Percentiles rank a stretch among this genome's conserved stretches.
These are phyloP conservation scores for Sutorius eximius DNA, from an alignment of 1,284 basidiomycete genomes.

Conservation along the genomic window DNA sequence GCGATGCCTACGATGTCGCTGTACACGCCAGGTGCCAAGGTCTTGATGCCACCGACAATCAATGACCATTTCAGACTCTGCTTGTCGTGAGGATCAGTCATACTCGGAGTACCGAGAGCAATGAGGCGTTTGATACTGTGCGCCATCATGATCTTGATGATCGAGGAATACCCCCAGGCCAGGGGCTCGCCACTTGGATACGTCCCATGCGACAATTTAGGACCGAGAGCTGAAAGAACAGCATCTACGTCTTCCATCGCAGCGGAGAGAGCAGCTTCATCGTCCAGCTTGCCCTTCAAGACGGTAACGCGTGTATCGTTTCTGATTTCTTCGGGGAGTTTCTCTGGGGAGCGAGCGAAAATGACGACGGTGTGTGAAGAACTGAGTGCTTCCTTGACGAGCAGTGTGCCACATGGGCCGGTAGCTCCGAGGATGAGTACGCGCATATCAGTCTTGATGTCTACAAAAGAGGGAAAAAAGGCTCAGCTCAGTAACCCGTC, in stretches of 20 bases:
- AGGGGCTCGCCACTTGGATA: conserved; percentile 55
- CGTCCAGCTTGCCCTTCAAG: conserved; percentile 54
- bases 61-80: conserved; percentile 48
- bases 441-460: conserved; percentile 30
- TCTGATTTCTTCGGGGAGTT: conserved; percentile 52
- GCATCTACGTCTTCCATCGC: conserved; percentile 59
- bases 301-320: conserved; percentile 46
- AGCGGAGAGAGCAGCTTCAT: conserved; percentile 45
- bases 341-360: conserved; percentile 61
- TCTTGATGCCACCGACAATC: conserved; percentile 42
- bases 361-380: conserved; percentile 50
- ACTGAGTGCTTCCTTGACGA: conserved; percentile 54
- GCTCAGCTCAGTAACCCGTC: neutral
- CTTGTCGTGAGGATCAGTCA: conserved; percentile 58
- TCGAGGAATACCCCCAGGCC: conserved; percentile 52
- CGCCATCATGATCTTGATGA: conserved; percentile 57
- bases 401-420: conserved; percentile 53
- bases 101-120: conserved; percentile 63
- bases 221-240: conserved; percentile 67
- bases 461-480: neutral
- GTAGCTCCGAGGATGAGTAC: conserved; percentile 57
- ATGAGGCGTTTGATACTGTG: conserved; percentile 57
- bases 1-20: conserved; percentile 54
- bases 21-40: conserved; percentile 43
- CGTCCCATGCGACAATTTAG: conserved; percentile 37